These are phyloP conservation scores for Geotrichum phurueaensis DNA, from an alignment of 1,139 yeast genomes.

Conservation along the genomic window DNA sequence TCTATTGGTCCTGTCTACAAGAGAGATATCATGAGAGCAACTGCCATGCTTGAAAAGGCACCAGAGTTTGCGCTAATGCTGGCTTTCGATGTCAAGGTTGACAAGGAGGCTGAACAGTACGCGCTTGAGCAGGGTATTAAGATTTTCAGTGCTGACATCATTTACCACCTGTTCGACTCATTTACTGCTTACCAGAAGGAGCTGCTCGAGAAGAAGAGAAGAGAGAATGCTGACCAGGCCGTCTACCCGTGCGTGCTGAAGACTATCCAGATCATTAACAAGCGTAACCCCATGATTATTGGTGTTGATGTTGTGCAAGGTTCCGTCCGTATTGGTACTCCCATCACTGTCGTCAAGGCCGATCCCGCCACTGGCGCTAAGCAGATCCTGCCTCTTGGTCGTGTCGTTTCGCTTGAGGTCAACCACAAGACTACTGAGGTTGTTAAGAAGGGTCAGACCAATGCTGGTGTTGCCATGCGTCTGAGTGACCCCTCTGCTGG, in stretches of 20 bases:
- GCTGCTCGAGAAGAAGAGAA: slow-evolving; percentile 82
- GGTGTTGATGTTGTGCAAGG: slow-evolving; percentile 98
- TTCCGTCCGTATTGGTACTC: slow-evolving; percentile 82
- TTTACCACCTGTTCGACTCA: slow-evolving; percentile 91
- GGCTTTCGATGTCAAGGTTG: slow-evolving; percentile 95
- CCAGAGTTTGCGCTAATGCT: slow-evolving; percentile 94
- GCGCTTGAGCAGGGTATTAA: slow-evolving; percentile 89
- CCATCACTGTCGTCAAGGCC: slow-evolving; percentile 86
- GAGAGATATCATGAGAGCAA: slow-evolving; percentile 96
- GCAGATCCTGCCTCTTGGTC: slow-evolving; percentile 70
- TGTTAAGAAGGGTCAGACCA: slow-evolving; percentile 90
- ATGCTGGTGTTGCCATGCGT: slow-evolving; percentile 98
- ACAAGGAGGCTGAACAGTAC: slow-evolving; percentile 96
- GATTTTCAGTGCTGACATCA: slow-evolving; percentile 91
- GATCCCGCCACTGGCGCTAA: slow-evolving; percentile 82
- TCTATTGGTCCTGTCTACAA: slow-evolving; percentile 97
- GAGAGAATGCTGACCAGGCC: slow-evolving; percentile 82
- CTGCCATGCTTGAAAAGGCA: slow-evolving; percentile 94
- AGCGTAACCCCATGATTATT: slow-evolving; percentile 97
- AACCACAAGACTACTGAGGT: slow-evolving; percentile 77
- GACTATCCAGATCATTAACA: slow-evolving; percentile 93
- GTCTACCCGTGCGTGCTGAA: slow-evolving; percentile 92
- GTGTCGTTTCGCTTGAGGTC: slow-evolving; percentile 82
- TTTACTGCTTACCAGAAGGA: slow-evolving; percentile 89
- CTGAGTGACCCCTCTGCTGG: slow-evolving; percentile 74